phyloP scores from a whole-genome alignment of 352 stramenopile species.

The Pythium oligandrum region DNA sequence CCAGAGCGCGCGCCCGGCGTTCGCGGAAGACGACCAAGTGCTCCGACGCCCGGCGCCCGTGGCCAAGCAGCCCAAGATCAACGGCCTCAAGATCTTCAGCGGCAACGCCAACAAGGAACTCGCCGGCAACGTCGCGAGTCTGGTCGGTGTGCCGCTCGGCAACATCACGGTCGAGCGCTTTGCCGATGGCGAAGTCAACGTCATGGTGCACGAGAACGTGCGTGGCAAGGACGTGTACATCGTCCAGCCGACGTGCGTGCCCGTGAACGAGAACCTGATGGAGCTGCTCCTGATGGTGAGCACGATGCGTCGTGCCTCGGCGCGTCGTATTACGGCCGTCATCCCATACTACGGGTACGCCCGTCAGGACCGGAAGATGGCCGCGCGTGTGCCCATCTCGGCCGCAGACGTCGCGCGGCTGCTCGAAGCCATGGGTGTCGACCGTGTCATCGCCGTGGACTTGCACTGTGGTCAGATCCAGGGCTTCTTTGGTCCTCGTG shows the following conservation, averaged over 20 bases:
- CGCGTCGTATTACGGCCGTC: constrained; percentile 98
- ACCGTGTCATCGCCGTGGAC: constrained; percentile 85
- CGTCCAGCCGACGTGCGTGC: constrained; percentile 98
- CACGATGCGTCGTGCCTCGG: constrained; percentile 96
- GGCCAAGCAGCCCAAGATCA: constrained; percentile 87
- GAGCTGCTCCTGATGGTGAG: constrained; percentile 98
- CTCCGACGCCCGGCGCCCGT: constrained; percentile 49
- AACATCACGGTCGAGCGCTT: constrained; percentile 98
- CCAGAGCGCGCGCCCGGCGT: constrained; percentile 27
- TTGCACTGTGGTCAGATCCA: constrained; percentile 89
- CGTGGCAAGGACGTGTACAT: constrained; percentile 99
- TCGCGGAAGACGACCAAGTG: constrained; percentile 40
- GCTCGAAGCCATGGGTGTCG: constrained; percentile 84
- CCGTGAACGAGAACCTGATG: constrained; percentile 99
- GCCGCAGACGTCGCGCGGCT: constrained; percentile 82
- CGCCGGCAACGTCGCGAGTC: constrained; percentile 95
- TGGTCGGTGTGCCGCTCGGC: constrained; percentile 96
- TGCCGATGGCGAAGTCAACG: constrained; percentile 99
- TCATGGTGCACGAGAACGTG: constrained; percentile 99
- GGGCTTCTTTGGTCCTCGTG: constrained; percentile 98
- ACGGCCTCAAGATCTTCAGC: constrained; percentile 96
- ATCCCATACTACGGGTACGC: constrained; percentile 95
- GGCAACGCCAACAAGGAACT: constrained; percentile 97
- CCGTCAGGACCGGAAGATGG: constrained; percentile 89
- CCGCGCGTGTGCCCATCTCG: constrained; percentile 97